phyloP scores from a whole-genome alignment of 163 green algal genomes.

The Chloroidium sp. region DNA sequence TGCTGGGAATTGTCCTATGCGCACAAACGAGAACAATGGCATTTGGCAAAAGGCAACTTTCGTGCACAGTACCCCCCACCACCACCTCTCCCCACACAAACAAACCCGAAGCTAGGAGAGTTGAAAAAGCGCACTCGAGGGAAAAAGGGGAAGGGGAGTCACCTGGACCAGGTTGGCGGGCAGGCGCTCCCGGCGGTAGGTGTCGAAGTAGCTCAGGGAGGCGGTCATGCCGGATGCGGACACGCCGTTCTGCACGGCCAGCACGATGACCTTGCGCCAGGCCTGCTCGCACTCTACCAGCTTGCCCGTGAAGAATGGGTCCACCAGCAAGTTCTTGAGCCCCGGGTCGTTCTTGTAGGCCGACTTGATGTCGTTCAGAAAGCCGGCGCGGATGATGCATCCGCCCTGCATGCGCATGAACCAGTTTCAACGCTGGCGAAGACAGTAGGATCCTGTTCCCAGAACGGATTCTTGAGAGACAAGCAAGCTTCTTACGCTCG shows the following conservation, averaged over 20 bases:
- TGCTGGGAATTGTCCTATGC: no score
- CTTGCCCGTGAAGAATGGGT: constrained; percentile 79
- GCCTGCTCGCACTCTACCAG: constrained; percentile 49
- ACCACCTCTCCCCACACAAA: no score
- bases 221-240: constrained; percentile 66
- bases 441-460: neutral
- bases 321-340: constrained; percentile 82
- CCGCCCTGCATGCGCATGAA: constrained; percentile 55
- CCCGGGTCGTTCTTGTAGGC: constrained; percentile 59
- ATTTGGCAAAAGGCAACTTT: no score
- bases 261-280: constrained; percentile 77
- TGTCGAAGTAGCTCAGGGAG: constrained; percentile 95
- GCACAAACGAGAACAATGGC: no score
- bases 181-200: constrained; percentile 71
- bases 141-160: neutral
- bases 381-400: constrained; percentile 96
- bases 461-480: neutral
- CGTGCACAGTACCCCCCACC: no score
- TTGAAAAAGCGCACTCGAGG: no score
- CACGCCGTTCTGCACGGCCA: constrained; percentile 70
- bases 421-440: neutral
- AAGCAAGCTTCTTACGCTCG: neutral
- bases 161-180: constrained; percentile 81
- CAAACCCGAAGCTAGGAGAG: no score
- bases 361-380: constrained; percentile 90